phyloP scores from a whole-genome alignment of 2,329 filamentous ascomycete genomes.

The Aspergillus ochraceus region DNA sequence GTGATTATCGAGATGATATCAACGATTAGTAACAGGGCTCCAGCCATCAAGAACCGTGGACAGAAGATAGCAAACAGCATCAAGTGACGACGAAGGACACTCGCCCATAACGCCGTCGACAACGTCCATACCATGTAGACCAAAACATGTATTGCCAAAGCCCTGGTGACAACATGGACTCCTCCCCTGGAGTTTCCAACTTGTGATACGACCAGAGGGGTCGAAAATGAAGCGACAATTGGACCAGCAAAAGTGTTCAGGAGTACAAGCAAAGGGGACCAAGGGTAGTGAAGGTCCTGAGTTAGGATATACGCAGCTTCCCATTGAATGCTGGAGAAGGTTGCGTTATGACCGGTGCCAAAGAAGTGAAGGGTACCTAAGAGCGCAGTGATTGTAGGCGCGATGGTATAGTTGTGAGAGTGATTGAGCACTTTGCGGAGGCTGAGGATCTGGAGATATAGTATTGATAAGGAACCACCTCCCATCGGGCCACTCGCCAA shows the following conservation, averaged over 20 bases:
- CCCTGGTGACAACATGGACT: background rate
- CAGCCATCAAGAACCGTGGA: constrained; percentile 78
- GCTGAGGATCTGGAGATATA: constrained; percentile 66
- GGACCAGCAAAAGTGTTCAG: constrained; percentile 88
- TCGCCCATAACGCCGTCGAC: constrained; percentile 83
- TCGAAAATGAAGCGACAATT: constrained; percentile 73
- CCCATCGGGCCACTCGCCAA: constrained; percentile 2
- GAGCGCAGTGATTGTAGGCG: constrained; percentile 79
- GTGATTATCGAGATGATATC: background rate
- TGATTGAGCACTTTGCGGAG: constrained; percentile 56
- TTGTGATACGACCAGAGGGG: constrained; percentile 66
- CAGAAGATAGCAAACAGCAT: constrained; percentile 96
- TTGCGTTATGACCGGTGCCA: constrained; percentile 93
- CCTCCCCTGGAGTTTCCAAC: constrained; percentile 70
- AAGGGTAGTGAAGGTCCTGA: constrained; percentile 78
- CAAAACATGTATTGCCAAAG: background rate
- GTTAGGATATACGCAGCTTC: constrained; percentile 89
- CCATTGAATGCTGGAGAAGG: constrained; percentile 87
- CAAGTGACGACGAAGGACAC: constrained; percentile 79
- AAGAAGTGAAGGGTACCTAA: constrained; percentile 93
- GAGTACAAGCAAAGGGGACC: constrained; percentile 74
- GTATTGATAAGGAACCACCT: constrained; percentile 52
- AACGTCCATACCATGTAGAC: constrained; percentile 51
- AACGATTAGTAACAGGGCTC: background rate
- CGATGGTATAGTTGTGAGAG: constrained; percentile 64